Conservation (phyloP, 192 early-diverging fungal genomes). For the Kickxella alabastrina region DNA sequence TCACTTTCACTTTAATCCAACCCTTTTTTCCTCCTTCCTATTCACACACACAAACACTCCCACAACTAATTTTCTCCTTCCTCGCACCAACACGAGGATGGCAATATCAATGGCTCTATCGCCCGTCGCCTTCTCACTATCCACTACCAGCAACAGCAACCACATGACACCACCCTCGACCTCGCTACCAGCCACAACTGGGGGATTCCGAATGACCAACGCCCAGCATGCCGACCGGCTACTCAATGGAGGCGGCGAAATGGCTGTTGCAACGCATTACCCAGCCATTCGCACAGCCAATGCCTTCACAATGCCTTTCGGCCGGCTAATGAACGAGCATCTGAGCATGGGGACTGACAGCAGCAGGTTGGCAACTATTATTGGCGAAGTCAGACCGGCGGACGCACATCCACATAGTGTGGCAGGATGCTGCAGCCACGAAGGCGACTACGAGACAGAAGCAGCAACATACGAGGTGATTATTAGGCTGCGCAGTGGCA, state of each 20-base stretch:
- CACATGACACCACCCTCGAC: too few species aligned
- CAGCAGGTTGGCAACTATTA: too few species aligned
- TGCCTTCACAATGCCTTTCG: constrained; percentile 19
- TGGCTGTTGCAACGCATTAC: too few species aligned
- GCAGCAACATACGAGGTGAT: constrained; percentile 3
- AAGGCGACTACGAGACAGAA: not conserved
- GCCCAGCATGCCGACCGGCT: too few species aligned
- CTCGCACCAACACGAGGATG: constrained; percentile 2
- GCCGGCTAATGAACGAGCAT: constrained; percentile 3
- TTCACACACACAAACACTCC: not conserved
- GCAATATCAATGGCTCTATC: constrained; percentile 9
- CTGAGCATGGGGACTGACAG: not conserved
- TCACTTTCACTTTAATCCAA: too few species aligned
- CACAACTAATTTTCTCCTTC: not conserved
- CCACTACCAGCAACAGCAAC: not conserved
- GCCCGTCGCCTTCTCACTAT: constrained; percentile 1
- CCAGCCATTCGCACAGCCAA: constrained; percentile 21
- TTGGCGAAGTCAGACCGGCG: too few species aligned
- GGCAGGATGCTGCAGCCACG: not conserved
- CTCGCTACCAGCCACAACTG: too few species aligned
- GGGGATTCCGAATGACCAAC: too few species aligned
- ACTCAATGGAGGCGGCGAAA: too few species aligned
- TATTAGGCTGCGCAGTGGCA: not conserved
- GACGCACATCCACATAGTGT: too few species aligned
- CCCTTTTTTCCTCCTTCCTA: not conserved